These are phyloP conservation scores for Cadophora luteo-olivacea DNA, from an alignment of 2,329 filamentous ascomycete genomes.

Conservation along the genomic window DNA sequence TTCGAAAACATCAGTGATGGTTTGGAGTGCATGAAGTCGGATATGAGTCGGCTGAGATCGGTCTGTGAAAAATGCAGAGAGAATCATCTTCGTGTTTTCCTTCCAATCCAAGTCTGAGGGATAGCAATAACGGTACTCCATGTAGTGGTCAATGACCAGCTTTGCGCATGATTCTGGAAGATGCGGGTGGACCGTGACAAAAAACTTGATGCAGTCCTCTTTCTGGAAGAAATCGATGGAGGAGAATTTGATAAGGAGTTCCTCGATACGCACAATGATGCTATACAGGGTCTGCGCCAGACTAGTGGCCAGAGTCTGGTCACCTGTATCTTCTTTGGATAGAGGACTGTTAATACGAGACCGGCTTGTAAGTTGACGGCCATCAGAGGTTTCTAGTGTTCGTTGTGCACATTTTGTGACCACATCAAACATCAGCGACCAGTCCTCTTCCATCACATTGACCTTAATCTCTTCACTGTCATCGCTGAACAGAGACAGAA, in stretches of 20 bases:
- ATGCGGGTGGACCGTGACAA: slow-evolving; percentile 64
- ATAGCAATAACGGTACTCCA: slow-evolving; percentile 72
- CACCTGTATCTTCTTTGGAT: slow-evolving; percentile 35
- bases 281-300: slow-evolving; percentile 41
- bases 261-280: slow-evolving; percentile 43
- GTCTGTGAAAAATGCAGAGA: slow-evolving; percentile 70
- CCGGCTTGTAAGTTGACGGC: slow-evolving; percentile 33
- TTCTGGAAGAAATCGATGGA: slow-evolving; percentile 64
- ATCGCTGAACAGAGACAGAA: slow-evolving; percentile 62
- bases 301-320: slow-evolving; percentile 35
- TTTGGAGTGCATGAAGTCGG: slow-evolving; percentile 66
- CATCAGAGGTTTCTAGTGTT: slow-evolving; percentile 41
- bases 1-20: slow-evolving; percentile 58
- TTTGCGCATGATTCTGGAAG: slow-evolving; percentile 70
- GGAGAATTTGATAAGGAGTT: slow-evolving; percentile 48
- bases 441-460: slow-evolving; percentile 69
- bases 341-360: slow-evolving; percentile 34
- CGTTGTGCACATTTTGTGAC: slow-evolving; percentile 58
- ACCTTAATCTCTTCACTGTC: slow-evolving; percentile 59
- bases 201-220: slow-evolving; percentile 70
- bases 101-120: slow-evolving; percentile 75
- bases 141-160: slow-evolving; percentile 70
- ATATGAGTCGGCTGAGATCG: slow-evolving; percentile 64
- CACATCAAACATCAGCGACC: slow-evolving; percentile 66
- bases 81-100: slow-evolving; percentile 63